Base-by-base conservation (phyloP, 1,284 basidiomycete genomes). In the Ustilago hordei region DNA sequence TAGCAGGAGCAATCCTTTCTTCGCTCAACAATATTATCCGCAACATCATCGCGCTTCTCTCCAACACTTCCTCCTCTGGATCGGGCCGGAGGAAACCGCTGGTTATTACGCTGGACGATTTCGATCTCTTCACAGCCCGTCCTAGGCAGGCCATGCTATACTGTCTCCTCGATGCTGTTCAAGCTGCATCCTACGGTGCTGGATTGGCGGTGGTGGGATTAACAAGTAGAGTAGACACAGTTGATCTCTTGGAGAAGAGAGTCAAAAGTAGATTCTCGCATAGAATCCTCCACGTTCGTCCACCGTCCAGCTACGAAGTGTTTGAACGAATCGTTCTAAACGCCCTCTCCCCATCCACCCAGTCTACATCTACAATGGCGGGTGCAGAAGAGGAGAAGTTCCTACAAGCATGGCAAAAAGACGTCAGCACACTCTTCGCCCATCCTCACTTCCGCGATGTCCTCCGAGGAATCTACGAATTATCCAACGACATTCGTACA, bases 201-300 rank as follows among this genome's bases (percentile, higher is more conserved):
- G 84, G 84, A 1, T 53, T 86, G 39, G 73, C 77, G 1, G 78
- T 86, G 28, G 64, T 85, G 4, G 84, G 83, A 28, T 39, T 81
- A 57, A 82, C 84, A 3, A 69, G 64, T 35, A 55, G 81, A 7
- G 69, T 84, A 31, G 84, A 85, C 50, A 81, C 81, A 4, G 64
- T 73, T 0, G 84, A 86, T 54, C 57, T 82, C 47, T 55, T 86
- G 11, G 84, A 86, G 60, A 86, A 86, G 74, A 64, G 84, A 2
- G 84, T 86, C 36, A 83, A 83, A 62, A 80, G 76, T 65, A 79
- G 84, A 36, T 86, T 86, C 58, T 80, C 80, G 2, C 84, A 84
- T 57, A 69, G 84, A 17, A 80, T 81, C 45, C 39, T 84, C 15
- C 81, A 86, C 31, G 70, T 85, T 1, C 55, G 74, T 15, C 80